Conservation (phyloP, 345 rosid genomes). For the Eucalyptus erythrocorys region DNA sequence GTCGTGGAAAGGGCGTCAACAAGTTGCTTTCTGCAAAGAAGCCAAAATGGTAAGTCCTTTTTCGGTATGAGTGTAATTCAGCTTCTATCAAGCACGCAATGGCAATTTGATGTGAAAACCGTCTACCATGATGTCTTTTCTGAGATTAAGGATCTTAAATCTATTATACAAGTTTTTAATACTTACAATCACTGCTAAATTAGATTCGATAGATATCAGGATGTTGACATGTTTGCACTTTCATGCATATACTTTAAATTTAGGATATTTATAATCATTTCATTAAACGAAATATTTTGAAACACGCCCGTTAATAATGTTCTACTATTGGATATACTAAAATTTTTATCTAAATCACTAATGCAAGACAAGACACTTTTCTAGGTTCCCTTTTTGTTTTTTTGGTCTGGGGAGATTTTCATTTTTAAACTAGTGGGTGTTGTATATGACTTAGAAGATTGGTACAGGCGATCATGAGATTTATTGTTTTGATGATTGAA, state of each 20-base stretch:
- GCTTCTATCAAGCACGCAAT: neutral
- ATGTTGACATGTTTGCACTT: neutral
- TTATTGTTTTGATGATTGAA: neutral
- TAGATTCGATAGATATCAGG: neutral
- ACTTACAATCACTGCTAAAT: neutral
- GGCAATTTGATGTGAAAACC: neutral
- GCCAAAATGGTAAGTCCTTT: constrained; percentile 29
- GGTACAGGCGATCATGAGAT: neutral
- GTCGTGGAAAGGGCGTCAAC: constrained; percentile 41
- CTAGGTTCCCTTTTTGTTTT: neutral
- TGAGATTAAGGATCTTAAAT: neutral
- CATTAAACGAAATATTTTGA: neutral
- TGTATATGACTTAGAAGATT: neutral
- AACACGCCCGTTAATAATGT: neutral
- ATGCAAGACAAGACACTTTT: neutral
- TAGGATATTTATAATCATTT: neutral
- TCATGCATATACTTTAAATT: neutral
- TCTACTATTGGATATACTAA: neutral
- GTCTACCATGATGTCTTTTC: neutral
- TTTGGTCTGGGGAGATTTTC: neutral
- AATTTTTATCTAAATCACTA: neutral
- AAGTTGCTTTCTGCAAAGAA: constrained; percentile 46
- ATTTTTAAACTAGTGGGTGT: neutral
- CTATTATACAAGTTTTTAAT: neutral
- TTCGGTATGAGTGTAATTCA: neutral